Evolutionary conservation across 2,329 filamentous ascomycete species (phyloP).

Genomic region (Fusarium napiforme): DNA sequence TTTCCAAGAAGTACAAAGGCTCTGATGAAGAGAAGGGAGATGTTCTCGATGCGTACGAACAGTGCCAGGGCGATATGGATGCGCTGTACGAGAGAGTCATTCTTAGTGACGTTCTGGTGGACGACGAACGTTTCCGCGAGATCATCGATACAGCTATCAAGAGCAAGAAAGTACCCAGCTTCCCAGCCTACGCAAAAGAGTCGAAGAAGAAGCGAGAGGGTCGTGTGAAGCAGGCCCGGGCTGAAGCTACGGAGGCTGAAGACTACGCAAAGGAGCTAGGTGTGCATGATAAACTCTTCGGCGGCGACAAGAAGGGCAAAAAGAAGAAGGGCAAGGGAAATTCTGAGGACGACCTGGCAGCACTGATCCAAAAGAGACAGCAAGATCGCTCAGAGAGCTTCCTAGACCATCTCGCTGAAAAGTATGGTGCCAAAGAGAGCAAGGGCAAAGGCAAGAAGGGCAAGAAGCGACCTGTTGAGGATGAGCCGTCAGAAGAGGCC

Average conservation of each 20-base stretch:
- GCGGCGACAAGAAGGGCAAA: constrained; percentile 59
- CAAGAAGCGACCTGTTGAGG: constrained; percentile 67
- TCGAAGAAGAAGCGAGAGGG: constrained; percentile 70
- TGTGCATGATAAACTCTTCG: constrained; percentile 76
- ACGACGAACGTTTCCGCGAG: constrained; percentile 84
- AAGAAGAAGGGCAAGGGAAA: constrained; percentile 53
- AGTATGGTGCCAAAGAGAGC: constrained; percentile 67
- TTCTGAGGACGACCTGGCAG: constrained; percentile 70
- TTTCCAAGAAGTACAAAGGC: constrained; percentile 82
- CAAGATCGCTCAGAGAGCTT: constrained; percentile 69
- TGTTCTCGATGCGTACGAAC: constrained; percentile 79
- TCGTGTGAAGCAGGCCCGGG: constrained; percentile 69
- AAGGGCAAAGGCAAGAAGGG: constrained; percentile 61
- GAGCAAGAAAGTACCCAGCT: constrained; percentile 72
- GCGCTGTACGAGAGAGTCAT: constrained; percentile 84
- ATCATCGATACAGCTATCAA: constrained; percentile 87
- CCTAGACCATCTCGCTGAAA: constrained; percentile 79
- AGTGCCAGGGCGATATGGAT: constrained; percentile 79
- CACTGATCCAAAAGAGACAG: constrained; percentile 79
- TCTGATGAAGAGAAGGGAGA: constrained; percentile 87
- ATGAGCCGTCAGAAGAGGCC: constrained; percentile 70
- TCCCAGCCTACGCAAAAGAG: constrained; percentile 78
- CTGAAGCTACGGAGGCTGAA: constrained; percentile 78
- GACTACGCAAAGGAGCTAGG: constrained; percentile 80
- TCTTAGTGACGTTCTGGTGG: constrained; percentile 83